A percentile compares a stretch with the other conserved stretches of the same genome.
phyloP scores from a whole-genome alignment of 305 asterid genomes.

The Solanum chacoense region DNA sequence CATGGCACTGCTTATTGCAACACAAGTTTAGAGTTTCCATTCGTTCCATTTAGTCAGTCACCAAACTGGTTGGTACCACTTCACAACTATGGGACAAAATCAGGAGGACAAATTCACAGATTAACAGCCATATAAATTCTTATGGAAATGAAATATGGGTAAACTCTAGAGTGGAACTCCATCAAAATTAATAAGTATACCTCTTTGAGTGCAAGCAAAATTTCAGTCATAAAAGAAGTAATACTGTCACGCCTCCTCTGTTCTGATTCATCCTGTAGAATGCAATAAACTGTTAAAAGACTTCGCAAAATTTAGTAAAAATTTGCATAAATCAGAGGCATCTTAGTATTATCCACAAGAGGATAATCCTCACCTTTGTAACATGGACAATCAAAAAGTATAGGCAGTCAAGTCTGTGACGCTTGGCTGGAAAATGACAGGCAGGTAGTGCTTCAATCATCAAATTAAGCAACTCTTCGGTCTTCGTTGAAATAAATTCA shows the following conservation, averaged over 20 bases:
- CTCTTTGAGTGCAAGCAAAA: slow-evolving; percentile 86
- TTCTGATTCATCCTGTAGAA: slow-evolving; percentile 55
- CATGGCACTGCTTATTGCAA: not conserved
- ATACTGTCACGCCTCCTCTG: slow-evolving; percentile 38
- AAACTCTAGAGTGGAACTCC: not conserved
- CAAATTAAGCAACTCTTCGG: slow-evolving; percentile 49
- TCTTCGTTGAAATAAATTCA: slow-evolving; percentile 54
- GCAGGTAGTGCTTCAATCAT: slow-evolving; percentile 82
- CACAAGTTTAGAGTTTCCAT: not conserved
- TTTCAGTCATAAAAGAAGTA: slow-evolving; percentile 75
- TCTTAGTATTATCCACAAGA: not conserved
- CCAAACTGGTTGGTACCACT: not conserved
- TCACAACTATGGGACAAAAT: not conserved
- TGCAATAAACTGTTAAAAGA: slow-evolving; percentile 5
- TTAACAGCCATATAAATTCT: not conserved
- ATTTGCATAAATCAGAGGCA: not conserved
- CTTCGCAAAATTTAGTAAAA: not conserved
- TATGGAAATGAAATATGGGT: not conserved
- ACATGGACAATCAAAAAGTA: slow-evolving; percentile 65
- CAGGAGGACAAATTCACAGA: not conserved
- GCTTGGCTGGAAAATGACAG: slow-evolving; percentile 91
- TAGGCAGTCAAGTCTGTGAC: slow-evolving; percentile 81
- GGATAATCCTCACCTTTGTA: slow-evolving; percentile 39
- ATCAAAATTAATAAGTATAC: slow-evolving; percentile 18
- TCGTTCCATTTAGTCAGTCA: not conserved